Evolutionary conservation across 106 monocot genomes (phyloP), one percentile per base, ranked within the genome.

Genomic region (Agapanthus africanus): DNA sequence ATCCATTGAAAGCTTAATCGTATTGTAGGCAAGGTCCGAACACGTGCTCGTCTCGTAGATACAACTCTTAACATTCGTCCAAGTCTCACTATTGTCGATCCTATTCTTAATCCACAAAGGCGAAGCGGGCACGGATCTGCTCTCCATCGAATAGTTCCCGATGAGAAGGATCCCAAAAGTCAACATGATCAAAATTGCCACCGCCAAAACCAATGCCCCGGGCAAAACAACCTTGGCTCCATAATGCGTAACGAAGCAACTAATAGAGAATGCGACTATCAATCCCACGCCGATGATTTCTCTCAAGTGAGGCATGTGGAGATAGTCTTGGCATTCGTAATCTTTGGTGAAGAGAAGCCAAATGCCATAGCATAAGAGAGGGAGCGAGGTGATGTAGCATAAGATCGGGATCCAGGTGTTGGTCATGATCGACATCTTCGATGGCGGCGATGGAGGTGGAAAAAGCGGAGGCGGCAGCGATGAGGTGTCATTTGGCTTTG

Each of bases 351-450:
- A 39, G 65, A 66, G 65, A 11, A 66, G 37, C 65, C 65, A 66
- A 11, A 66, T 41, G 65, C 65, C 65, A 40, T 66, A 66, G 65
- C 65, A 39, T 1, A 66, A 40, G 14, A 66, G 65, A 41, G 65
- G 65, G 65, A 66, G 14, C 1, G 65, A 66, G 26, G 15, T 0
- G 65, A 66, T 11, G 65, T 66, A 66, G 40, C 39, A 11, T 1
- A 41, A 0, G 65, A 41, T 66, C 23, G 65, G 39, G 61, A 61
- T 61, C 19, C 2, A 1, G 4, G 32, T 61, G 61, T 16, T 0
- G 23, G 11, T 25, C 4, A 19, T 15, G 1, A 0, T 41, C 4
- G 26, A 1, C 16, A 8, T 37, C 11, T 40, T 40, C 39, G 10
- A 7, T 21, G 26, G 3, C 21, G 40, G 13, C 6, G 40, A 22